phyloP scores from a whole-genome alignment of 331 rosid genomes.

The Phaseolus coccineus region DNA sequence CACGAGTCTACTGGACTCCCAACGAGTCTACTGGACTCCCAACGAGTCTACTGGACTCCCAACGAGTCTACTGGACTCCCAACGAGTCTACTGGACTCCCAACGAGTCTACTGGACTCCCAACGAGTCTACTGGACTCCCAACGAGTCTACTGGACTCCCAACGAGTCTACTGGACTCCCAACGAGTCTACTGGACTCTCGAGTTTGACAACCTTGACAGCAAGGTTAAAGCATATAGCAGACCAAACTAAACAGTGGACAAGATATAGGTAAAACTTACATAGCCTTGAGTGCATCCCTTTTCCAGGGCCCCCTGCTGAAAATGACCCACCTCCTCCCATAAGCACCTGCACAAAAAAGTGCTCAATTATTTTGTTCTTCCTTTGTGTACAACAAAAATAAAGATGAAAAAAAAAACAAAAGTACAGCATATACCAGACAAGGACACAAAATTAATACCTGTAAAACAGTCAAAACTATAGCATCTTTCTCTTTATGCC shows the following conservation, averaged over 20 bases:
- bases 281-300: conserved; percentile 98
- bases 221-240: neutral
- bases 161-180: no score
- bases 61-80: no score
- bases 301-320: conserved; percentile 97
- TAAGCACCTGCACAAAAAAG: conserved; percentile 68
- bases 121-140: no score
- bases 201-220: no score
- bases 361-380: conserved; percentile 17
- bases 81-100: no score
- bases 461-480: conserved; percentile 87
- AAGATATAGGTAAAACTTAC: conserved; percentile 56
- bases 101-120: no score
- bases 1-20: no score
- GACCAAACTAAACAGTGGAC: conserved; percentile 20
- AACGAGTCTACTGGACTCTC: no score
- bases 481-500: conserved; percentile 86
- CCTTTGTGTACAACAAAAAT: neutral
- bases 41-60: no score
- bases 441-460: conserved; percentile 53
- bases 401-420: conserved; percentile 29
- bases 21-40: no score
- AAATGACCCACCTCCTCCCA: conserved; percentile 98
- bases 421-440: conserved; percentile 1
- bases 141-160: no score